Percentiles rank a stretch among this genome's conserved stretches.
These are phyloP conservation scores for Quercus tomentella DNA, from an alignment of 331 rosid species.

Conservation along the genomic window DNA sequence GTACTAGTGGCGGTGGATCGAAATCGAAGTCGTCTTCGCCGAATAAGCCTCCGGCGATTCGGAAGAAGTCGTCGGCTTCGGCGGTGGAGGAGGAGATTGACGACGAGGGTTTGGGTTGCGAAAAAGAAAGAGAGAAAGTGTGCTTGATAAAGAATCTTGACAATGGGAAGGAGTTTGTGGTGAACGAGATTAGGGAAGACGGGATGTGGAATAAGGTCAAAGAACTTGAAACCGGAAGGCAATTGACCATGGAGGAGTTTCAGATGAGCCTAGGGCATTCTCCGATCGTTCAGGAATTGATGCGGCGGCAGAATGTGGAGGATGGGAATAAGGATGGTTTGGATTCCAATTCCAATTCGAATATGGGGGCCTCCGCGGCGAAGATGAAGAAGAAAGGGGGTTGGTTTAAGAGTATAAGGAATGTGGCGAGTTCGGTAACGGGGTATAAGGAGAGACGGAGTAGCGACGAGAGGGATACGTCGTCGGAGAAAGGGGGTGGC, in stretches of 20 bases:
- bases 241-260: conserved; percentile 96
- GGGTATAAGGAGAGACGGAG: conserved; percentile 80
- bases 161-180: conserved; percentile 88
- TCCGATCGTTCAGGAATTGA: conserved; percentile 89
- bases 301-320: conserved; percentile 86
- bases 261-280: conserved; percentile 96
- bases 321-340: conserved; percentile 37
- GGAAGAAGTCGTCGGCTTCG: conserved; percentile 1
- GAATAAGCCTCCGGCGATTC: conserved; percentile 47
- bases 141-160: conserved; percentile 88
- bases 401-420: conserved; percentile 81
- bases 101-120: conserved; percentile 29
- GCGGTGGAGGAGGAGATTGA: conserved; percentile 15
- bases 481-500: conserved; percentile 60
- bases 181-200: conserved; percentile 71
- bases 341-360: conserved; percentile 40
- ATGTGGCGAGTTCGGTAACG: conserved; percentile 57
- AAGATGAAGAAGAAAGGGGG: conserved; percentile 77
- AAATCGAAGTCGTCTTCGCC: conserved; percentile 17
- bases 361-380: conserved; percentile 14
- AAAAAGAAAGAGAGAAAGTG: conserved; percentile 29
- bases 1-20: conserved; percentile 26
- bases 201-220: conserved; percentile 75
- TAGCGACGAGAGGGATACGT: conserved; percentile 88
- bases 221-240: conserved; percentile 89